Evolutionary conservation across 768 basidiomycete species (phyloP), one percentile per base, ranked within the genome.

Genomic region (Boletus eberwhitei): DNA sequence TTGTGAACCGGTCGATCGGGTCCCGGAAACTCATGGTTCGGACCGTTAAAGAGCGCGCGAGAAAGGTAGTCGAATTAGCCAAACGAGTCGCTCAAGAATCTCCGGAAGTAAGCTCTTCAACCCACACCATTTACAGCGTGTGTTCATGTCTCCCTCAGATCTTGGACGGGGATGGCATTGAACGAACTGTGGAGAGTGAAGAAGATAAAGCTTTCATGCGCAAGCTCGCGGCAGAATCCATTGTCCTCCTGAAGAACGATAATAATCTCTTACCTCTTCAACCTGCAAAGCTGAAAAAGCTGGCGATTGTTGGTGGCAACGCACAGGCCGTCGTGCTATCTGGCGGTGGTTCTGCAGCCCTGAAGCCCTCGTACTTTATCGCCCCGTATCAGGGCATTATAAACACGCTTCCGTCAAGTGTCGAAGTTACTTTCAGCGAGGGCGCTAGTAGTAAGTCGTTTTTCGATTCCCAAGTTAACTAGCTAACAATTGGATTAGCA

Each of bases 341-440:
- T 19, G 90, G 90, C 24, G 89, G 90, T 35, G 89, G 89, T 34
- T 86, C 87, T 11, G 85, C 86, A 11, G 67, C 74, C 34, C 75
- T 93, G 50, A 87, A 88, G 61, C 76, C 89, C 1, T 84, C 84
- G 5, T 93, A 88, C 74, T 87, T 88, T 58, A 70, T 87, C 44
- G 83, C 82, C 6, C 91, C 92, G 0, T 90, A 83, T 66, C 82
- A 91, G 29, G 91, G 91, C 2, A 84, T 94, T 32, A 76, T 80
- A 17, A 75, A 78, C 14, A 86, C 82, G 0, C 72, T 90, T 21
- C 70, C 74, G 4, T 9, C 57, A 1, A 72, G 74, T 32, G 76
- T 84, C 2, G 75, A 87, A 59, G 74, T 90, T 17, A 77, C 78
- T 0, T 88, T 84, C 60, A 78, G 79, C 50, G 87, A 89, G 64